Evolutionary conservation across 139 green algal genomes (phyloP).

Genomic region (Chlamydomonas sp.): DNA sequence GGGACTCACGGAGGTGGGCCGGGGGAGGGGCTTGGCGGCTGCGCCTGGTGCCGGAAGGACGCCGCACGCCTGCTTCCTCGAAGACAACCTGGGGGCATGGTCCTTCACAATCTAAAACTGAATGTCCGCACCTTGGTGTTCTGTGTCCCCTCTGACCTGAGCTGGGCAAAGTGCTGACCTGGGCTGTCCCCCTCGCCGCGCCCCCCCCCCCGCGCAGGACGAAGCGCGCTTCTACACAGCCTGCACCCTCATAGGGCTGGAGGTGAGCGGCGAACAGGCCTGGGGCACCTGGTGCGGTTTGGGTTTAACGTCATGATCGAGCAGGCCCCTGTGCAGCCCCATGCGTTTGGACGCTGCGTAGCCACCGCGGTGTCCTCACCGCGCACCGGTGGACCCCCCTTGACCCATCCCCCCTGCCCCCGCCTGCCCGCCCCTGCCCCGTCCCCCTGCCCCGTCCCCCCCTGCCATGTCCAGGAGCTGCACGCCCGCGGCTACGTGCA

Average conservation of each 20-base stretch:
- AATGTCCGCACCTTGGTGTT: no score
- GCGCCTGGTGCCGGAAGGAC: background rate
- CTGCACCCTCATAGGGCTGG: conserved; percentile 87
- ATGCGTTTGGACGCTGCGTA: no score
- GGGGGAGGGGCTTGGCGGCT: background rate
- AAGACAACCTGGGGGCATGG: no score
- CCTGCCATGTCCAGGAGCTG: conserved; percentile 57
- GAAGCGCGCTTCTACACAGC: conserved; percentile 93
- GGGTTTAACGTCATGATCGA: background rate
- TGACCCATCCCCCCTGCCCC: no score
- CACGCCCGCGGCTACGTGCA: conserved; percentile 94
- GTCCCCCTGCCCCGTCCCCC: background rate
- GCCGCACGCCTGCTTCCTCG: no score
- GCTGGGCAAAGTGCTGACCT: no score
- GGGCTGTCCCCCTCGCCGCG: no score
- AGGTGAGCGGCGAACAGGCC: conserved; percentile 33
- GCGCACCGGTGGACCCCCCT: no score
- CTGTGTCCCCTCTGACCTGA: no score
- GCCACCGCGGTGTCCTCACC: no score
- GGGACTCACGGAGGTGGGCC: conserved; percentile 33
- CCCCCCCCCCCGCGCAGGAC: conserved; percentile 51
- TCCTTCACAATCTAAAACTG: no score
- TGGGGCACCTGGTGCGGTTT: background rate
- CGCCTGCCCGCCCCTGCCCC: background rate
- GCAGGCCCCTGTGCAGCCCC: background rate